A percentile compares a stretch with the other conserved stretches of the same genome.
Evolutionary conservation across 306 rosid species (phyloP).

Genomic region (Astragalus glycyphyllos): DNA sequence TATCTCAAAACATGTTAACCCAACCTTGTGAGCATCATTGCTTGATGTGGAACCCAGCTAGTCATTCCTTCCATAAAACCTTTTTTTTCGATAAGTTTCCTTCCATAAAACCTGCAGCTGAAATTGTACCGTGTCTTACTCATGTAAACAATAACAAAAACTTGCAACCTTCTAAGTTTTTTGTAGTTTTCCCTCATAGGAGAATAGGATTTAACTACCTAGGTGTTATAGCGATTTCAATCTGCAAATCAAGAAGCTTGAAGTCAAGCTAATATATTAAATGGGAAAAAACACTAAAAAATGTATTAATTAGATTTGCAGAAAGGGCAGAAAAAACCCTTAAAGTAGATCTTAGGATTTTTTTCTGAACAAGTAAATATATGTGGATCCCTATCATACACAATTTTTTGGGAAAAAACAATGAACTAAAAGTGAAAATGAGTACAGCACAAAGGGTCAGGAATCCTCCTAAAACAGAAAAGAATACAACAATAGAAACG

Average conservation of each 20-base stretch:
- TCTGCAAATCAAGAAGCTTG: conserved; percentile 39
- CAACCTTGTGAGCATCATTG: not conserved
- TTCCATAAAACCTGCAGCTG: not conserved
- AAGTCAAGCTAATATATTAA: conserved; percentile 23
- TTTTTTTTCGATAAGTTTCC: no score
- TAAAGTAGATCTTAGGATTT: not conserved
- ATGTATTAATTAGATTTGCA: not conserved
- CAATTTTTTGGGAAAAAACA: conserved; percentile 5
- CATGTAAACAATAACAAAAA: not conserved
- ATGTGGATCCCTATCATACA: not conserved
- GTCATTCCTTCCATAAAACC: not conserved
- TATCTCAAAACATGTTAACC: conserved; percentile 9
- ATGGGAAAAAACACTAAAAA: not conserved
- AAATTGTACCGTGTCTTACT: conserved; percentile 12
- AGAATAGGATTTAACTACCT: conserved; percentile 1
- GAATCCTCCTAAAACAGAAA: conserved; percentile 13
- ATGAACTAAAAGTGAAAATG: conserved; percentile 7
- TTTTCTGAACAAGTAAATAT: not conserved
- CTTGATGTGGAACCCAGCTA: conserved; percentile 9
- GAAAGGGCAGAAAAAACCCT: not conserved
- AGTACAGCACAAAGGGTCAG: not conserved
- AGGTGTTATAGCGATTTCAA: conserved; percentile 6
- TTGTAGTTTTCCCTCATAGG: not conserved
- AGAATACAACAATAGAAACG: not conserved
- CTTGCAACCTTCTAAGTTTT: conserved; percentile 19